Conservation (phyloP, 257 asterid genomes). For the Nicotiana attenuata region DNA sequence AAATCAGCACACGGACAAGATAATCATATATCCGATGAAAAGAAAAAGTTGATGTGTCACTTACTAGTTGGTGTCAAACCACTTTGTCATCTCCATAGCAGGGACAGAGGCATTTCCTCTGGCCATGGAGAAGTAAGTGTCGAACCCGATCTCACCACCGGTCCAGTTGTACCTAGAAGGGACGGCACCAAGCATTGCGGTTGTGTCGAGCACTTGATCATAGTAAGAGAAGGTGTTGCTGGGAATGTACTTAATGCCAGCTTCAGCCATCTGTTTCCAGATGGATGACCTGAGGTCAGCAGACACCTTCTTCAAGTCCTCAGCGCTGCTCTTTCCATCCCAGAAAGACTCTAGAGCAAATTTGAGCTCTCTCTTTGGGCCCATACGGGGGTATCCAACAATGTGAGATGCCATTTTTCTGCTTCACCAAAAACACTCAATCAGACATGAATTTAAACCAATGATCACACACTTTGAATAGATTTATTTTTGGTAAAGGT, state of each 20-base stretch:
- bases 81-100: conserved; percentile 53
- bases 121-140: conserved; percentile 54
- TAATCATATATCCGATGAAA: neutral
- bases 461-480: neutral
- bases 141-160: conserved; percentile 45
- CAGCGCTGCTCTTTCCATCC: conserved; percentile 52
- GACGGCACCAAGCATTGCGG: conserved; percentile 55
- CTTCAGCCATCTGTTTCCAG: conserved; percentile 56
- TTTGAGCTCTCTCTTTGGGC: conserved; percentile 57
- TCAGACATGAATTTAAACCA: neutral
- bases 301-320: conserved; percentile 47
- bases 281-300: conserved; percentile 47
- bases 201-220: conserved; percentile 52
- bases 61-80: conserved; percentile 53
- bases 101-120: conserved; percentile 57
- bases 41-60: neutral
- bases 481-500: neutral
- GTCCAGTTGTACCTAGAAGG: conserved; percentile 51
- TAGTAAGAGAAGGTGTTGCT: conserved; percentile 52
- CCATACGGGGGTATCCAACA: conserved; percentile 61
- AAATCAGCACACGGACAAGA: neutral
- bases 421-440: conserved; percentile 6
- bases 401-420: conserved; percentile 58
- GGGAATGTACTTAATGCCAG: conserved; percentile 54
- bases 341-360: conserved; percentile 58